Conservation (phyloP, 495 filamentous ascomycete genomes). For the Cudoniella acicularis region DNA sequence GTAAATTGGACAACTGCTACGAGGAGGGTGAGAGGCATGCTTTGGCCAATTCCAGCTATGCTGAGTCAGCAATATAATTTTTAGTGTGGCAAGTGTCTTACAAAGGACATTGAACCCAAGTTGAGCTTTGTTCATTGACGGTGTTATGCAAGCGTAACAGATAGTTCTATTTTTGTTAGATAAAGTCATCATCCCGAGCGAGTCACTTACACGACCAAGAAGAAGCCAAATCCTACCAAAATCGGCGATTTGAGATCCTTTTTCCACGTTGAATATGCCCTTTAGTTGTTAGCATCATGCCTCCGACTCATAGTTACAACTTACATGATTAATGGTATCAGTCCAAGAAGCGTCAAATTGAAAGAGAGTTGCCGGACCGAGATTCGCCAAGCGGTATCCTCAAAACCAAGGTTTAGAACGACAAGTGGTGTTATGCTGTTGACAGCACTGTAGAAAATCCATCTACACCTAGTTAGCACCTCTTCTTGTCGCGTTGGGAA, state of each 20-base stretch:
- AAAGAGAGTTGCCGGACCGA: constrained; percentile 47
- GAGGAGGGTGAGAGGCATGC: constrained; percentile 16
- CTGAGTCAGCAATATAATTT: constrained; percentile 1
- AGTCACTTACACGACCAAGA: constrained; percentile 41
- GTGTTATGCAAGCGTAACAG: constrained; percentile 45
- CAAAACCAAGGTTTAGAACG: constrained; percentile 51
- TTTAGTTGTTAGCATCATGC: neutral
- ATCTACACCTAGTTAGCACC: constrained; percentile 22
- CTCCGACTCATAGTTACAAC: neutral
- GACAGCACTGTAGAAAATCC: constrained; percentile 56
- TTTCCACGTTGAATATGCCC: constrained; percentile 41
- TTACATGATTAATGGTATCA: constrained; percentile 39
- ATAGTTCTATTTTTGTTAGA: constrained; percentile 33
- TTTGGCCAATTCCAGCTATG: constrained; percentile 42
- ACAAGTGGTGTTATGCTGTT: constrained; percentile 52
- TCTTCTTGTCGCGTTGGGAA: neutral
- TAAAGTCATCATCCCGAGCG: neutral
- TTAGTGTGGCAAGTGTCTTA: constrained; percentile 2
- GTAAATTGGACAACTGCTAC: constrained; percentile 42
- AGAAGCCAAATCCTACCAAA: constrained; percentile 42
- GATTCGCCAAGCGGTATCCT: constrained; percentile 39
- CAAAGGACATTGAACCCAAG: constrained; percentile 43
- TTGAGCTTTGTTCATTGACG: constrained; percentile 42
- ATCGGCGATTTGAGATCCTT: constrained; percentile 49
- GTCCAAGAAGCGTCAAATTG: constrained; percentile 30